Evolutionary conservation across 1,139 yeast species (phyloP), one percentile per base, ranked within the genome.

Genomic region (Geotrichum histeridarum): DNA sequence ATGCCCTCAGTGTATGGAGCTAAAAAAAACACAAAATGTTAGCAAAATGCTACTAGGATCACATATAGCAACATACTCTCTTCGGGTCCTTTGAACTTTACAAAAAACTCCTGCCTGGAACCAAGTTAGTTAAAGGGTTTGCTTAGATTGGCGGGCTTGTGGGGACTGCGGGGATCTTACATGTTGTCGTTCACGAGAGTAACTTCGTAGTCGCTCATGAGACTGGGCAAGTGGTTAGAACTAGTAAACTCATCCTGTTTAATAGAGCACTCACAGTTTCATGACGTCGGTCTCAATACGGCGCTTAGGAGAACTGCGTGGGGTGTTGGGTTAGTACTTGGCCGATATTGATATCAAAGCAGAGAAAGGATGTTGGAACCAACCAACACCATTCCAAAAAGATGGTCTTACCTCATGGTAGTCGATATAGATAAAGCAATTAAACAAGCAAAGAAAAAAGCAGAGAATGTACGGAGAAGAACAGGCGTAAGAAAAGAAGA

Each of bases 211-310:
- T 89, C 95, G 73, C 96, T 87, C 96, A 89, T 90, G 73, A 93
- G 70, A 49, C 83, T 78, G 48, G 8, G 17, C n/a, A 46, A n/a
- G 31, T 37, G n/a, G 32, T 42, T 39, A 22, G 49, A 41, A 35
- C 48, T 30, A 36, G 18, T 8, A 39, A 12, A 39, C 18, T n/a
- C 11, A 33, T 33, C 39, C 15, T 11, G 22, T 17, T 42, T 7
- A 36, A 36, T 3, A 4, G 39, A 15, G 11, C 32, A 76, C 83
- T 66, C 68, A 86, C 79, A 93, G 77, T 70, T 90, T 94, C 96
- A 89, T 91, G 55, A 93, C 98, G 70, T 93, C 99, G 44, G 95
- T 88, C 68, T 91, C 97, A 64, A 93, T 91, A 62, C 99, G 81
- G 74, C 96, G 83, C 67, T 84, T 87, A 31, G 91, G 86, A 42